Base-by-base conservation (phyloP, 805 yeast species). In the Ogataea saltuana region DNA sequence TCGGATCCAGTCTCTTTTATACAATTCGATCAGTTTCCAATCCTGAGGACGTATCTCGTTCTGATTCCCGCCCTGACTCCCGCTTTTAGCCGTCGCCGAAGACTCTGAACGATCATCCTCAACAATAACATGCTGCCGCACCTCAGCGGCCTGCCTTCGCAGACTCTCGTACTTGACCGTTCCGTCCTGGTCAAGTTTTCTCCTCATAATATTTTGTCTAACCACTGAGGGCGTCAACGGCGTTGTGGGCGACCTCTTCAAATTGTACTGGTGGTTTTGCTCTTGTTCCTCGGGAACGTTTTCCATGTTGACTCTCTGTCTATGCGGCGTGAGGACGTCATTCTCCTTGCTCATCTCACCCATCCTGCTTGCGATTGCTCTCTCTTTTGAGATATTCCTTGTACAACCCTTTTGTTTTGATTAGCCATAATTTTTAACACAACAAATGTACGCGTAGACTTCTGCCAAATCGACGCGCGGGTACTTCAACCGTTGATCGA, bases 181-280 rank as follows among this genome's bases (percentile, higher is more conserved):
- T 20, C 17, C 32, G 12, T 23, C 33, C 10, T 34, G 42, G n/a
- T 43, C 54, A 23, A 53, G 33, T 33, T 55, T 58, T 33, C 62
- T 46, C 32, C 60, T 50, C 9, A 56, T 50, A 22, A 58, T 51
- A 38, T 59, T 59, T 30, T 47, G 52, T 41, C 59, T 52, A n/a
- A 48, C 44, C 20, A 56, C 42, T 10, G 55, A 45, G 5, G 67
- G 67, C 9, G 66, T 60, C 32, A 61, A 46, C 3, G 67, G 67
- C 6, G 68, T 61, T 3, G 67, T 54, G 2, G 65, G 65, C 2
- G 60, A 56, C 33, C 68, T 49, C 34, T 63, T 63, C 25, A 48
- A 35, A 12, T 41, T 44, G 8, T 45, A 38, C 12, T 37, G 37
- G n/a, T n/a, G 28, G 29, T 34, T 6, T 5, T 34, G 17, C 22